Conservation (phyloP, 2,329 filamentous ascomycete species). For the Phyllosticta ampelicida region DNA sequence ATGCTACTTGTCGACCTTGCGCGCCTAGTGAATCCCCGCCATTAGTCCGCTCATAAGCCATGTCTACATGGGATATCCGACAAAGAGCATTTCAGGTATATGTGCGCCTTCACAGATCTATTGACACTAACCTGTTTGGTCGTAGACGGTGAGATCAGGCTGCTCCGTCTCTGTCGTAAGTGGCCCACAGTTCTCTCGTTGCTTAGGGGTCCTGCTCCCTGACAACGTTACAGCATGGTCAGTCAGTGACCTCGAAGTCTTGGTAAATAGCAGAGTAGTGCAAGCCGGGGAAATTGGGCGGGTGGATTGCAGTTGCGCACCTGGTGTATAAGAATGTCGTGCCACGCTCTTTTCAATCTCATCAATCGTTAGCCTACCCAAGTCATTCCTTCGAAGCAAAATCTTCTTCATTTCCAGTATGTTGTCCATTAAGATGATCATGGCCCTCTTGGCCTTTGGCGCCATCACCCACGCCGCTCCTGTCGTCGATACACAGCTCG, state of each 20-base stretch:
- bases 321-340: background rate
- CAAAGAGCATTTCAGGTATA: background rate
- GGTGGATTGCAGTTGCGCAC: background rate
- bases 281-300: background rate
- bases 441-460: background rate
- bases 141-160: background rate
- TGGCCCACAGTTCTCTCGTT: background rate
- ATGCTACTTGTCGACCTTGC: background rate
- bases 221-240: background rate
- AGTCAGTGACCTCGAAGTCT: background rate
- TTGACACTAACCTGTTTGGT: background rate
- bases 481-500: background rate
- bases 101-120: background rate
- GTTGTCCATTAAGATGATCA: background rate
- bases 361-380: background rate
- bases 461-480: background rate
- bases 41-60: background rate
- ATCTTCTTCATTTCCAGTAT: background rate
- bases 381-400: background rate
- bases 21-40: background rate
- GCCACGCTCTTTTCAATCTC: rapidly evolving
- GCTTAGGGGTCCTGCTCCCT: background rate
- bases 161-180: background rate
- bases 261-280: background rate
- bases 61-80: background rate